These are phyloP conservation scores for Trichoderma citrinoviride DNA, from an alignment of 2,329 filamentous ascomycete genomes.

Conservation along the genomic window DNA sequence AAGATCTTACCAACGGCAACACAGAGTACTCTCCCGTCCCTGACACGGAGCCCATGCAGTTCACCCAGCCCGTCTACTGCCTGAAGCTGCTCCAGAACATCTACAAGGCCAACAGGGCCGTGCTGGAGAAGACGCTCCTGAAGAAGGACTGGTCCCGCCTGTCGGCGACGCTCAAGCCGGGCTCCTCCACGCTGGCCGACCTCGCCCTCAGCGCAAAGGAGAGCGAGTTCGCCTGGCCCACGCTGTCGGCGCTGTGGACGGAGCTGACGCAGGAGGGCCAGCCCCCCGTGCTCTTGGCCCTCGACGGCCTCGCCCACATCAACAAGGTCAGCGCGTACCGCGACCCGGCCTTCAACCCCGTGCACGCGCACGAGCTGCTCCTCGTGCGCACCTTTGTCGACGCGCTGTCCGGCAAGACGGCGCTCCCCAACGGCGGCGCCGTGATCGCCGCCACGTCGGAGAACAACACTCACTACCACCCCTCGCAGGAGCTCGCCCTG, in stretches of 20 bases:
- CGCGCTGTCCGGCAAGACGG: conserved; percentile 60
- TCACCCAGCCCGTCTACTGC: conserved; percentile 76
- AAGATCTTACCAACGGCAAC: conserved; percentile 75
- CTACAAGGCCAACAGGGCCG: conserved; percentile 64
- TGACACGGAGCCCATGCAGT: conserved; percentile 57
- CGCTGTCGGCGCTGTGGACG: conserved; percentile 76
- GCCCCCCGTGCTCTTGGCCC: conserved; percentile 64
- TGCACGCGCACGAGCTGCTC: conserved; percentile 83
- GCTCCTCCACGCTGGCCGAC: conserved; percentile 63
- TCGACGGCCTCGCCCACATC: conserved; percentile 79
- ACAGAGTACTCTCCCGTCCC: conserved; percentile 75
- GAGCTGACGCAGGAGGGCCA: conserved; percentile 63
- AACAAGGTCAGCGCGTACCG: conserved; percentile 79
- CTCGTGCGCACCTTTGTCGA: conserved; percentile 73
- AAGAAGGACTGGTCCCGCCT: conserved; percentile 44
- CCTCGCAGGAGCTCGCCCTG: conserved; percentile 68
- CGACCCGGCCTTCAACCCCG: conserved; percentile 63
- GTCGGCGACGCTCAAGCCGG: conserved; percentile 46
- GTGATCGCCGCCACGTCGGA: conserved; percentile 71
- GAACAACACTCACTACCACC: conserved; percentile 64
- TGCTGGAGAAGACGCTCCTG: conserved; percentile 56
- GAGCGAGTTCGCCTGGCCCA: conserved; percentile 72
- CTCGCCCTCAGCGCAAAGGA: conserved; percentile 71
- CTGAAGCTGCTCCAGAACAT: conserved; percentile 72
- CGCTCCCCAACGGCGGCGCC: conserved; percentile 70